Evolutionary conservation across 1,284 basidiomycete species (phyloP), one percentile per base, ranked within the genome.

Genomic region (Boletus sp.): DNA sequence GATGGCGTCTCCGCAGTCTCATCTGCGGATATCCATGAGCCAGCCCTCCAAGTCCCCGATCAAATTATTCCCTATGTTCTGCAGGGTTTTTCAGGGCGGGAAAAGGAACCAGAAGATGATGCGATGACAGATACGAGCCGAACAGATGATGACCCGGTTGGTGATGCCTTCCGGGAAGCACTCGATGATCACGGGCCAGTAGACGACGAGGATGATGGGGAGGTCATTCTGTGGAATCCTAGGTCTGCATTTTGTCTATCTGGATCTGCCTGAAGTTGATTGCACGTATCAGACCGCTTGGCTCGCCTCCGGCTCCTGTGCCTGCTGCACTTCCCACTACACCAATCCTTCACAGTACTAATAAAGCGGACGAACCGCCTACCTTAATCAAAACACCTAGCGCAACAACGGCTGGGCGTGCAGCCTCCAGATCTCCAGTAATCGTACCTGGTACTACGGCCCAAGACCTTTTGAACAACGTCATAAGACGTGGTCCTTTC

Each of bases 91-190:
- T 27, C 41, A 23, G 41, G 29, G 27, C 49, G 7, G 25, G 43
- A 23, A 32, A 53, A 40, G 6, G 48, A 52, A 34, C 17, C 57
- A 2, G 83, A 85, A 22, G 81, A 80, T n/a, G 88, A 88, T 48
- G 73, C 74, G n/a, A 77, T 80, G 60, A 84, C 84, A 3, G 83
- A 84, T 51, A 73, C 73, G 30, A 84, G 80, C 12, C 77, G 77
- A 42, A 88, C 85, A 4, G 88, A 91, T 41, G 89, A 93, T 53
- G 92, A 94, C 60, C 81, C 85, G 0, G 78, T 94, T 40, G 77
- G 81, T 35, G 78, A 86, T 26, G 91, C 88, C 2, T 91, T 94
- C 72, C 68, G 84, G 23, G 72, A 81, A 44, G 78, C 72, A 3
- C 61, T 83, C 22, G 74, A 73, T 35, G 72, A 70, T 19, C 67